These are phyloP conservation scores for Fusarium sacchari DNA, from an alignment of 2,329 filamentous ascomycete genomes.

Conservation along the genomic window DNA sequence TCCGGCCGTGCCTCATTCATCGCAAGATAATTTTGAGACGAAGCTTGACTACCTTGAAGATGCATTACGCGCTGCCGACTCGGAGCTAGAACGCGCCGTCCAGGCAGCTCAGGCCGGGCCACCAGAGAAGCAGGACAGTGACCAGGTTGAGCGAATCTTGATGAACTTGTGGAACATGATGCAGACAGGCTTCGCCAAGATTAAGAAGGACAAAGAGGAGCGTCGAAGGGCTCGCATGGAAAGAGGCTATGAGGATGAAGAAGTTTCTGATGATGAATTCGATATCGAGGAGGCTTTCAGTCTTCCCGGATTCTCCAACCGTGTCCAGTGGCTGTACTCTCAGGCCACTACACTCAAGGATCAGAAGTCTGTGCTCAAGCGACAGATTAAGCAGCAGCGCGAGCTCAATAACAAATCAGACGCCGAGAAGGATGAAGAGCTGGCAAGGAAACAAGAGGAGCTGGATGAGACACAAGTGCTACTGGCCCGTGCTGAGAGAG, in stretches of 20 bases:
- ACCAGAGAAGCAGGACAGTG: constrained; percentile 45
- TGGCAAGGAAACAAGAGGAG: constrained; percentile 68
- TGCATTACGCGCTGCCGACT: constrained; percentile 62
- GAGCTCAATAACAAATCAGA: constrained; percentile 92
- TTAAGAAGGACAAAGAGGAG: constrained; percentile 64
- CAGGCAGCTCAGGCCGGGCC: constrained; percentile 44
- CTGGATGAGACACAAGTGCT: constrained; percentile 57
- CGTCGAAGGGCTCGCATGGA: constrained; percentile 63
- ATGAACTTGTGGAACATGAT: constrained; percentile 68
- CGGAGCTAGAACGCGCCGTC: constrained; percentile 52
- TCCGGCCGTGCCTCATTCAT: constrained; percentile 66
- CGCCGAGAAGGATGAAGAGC: constrained; percentile 71
- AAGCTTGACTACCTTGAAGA: constrained; percentile 76
- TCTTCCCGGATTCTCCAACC: constrained; percentile 78
- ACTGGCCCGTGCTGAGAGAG: constrained; percentile 51
- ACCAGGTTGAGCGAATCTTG: constrained; percentile 67
- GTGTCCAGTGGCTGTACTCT: constrained; percentile 81
- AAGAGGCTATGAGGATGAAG: constrained; percentile 68
- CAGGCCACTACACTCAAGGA: constrained; percentile 83
- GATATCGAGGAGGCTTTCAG: constrained; percentile 72
- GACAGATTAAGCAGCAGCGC: constrained; percentile 94
- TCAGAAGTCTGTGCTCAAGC: constrained; percentile 87
- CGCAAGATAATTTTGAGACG: constrained; percentile 67
- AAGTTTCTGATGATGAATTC: constrained; percentile 68
- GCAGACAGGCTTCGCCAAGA: constrained; percentile 60